These are phyloP conservation scores for Sarocladium kiliense DNA, from an alignment of 2,329 filamentous ascomycete genomes.

Conservation along the genomic window DNA sequence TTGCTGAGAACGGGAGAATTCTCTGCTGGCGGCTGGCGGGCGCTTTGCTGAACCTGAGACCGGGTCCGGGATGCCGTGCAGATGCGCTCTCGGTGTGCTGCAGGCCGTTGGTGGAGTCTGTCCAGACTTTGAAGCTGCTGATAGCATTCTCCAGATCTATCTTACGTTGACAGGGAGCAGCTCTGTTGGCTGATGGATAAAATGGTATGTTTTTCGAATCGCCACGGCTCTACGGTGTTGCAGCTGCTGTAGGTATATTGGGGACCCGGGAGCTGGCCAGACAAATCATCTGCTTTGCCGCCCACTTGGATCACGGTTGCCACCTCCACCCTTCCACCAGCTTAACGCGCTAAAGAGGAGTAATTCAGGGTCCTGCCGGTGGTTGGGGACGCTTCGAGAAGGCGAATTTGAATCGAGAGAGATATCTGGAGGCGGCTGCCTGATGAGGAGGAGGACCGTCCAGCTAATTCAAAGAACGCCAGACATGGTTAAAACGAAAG, in stretches of 20 bases:
- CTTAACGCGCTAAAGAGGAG: slow-evolving; percentile 7
- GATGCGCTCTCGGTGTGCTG: not conserved
- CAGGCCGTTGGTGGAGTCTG: not conserved
- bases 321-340: slow-evolving; percentile 1
- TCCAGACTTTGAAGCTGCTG: not conserved
- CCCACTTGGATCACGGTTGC: not conserved
- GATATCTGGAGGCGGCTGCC: not conserved
- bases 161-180: too few species aligned
- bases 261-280: not conserved
- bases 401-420: not conserved
- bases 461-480: too few species aligned
- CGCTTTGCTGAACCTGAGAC: slow-evolving; percentile 3
- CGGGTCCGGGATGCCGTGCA: not conserved
- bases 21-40: not conserved
- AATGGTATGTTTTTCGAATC: too few species aligned
- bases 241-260: not conserved
- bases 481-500: too few species aligned
- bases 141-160: not conserved
- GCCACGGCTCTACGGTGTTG: too few species aligned
- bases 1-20: not conserved
- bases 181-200: too few species aligned
- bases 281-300: slow-evolving; percentile 3
- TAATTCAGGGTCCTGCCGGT: not conserved
- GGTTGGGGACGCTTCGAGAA: not conserved
- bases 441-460: too few species aligned